Conservation (phyloP, 2,329 filamentous ascomycete species). For the Penicillium sp. region DNA sequence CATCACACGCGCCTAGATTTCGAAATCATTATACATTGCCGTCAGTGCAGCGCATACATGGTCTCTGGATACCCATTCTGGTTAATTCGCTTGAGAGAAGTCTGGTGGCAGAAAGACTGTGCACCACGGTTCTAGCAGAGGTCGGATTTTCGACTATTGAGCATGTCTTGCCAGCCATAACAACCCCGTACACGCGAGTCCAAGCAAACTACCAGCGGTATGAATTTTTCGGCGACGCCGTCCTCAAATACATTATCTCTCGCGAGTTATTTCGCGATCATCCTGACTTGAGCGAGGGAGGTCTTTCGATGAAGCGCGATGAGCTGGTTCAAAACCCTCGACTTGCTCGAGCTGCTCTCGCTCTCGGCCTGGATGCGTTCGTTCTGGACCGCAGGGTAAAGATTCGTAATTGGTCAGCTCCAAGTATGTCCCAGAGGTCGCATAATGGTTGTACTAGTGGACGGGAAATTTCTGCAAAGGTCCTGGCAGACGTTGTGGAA, state of each 20-base stretch:
- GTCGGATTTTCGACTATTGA: background rate
- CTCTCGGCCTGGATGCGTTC: background rate
- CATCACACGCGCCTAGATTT: too few relatives aligned
- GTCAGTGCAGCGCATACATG: background rate
- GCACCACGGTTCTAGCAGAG: background rate
- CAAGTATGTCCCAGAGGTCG: background rate
- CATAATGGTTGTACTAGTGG: background rate
- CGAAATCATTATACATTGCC: too few relatives aligned
- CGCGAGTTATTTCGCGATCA: background rate
- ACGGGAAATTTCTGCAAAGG: background rate
- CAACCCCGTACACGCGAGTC: background rate
- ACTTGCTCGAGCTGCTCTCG: background rate
- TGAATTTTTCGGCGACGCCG: background rate
- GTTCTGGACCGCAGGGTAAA: background rate
- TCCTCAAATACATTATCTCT: slow-evolving; percentile 1
- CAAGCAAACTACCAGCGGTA: background rate
- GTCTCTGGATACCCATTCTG: background rate
- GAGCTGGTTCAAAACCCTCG: background rate
- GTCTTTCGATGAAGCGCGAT: background rate
- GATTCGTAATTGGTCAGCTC: background rate
- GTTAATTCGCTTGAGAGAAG: background rate
- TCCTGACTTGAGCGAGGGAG: background rate
- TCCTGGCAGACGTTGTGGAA: background rate
- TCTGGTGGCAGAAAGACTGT: background rate
- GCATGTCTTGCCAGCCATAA: background rate